Evolutionary conservation across 2,329 filamentous ascomycete species (phyloP).

Genomic region (Phialocephala subalpina): DNA sequence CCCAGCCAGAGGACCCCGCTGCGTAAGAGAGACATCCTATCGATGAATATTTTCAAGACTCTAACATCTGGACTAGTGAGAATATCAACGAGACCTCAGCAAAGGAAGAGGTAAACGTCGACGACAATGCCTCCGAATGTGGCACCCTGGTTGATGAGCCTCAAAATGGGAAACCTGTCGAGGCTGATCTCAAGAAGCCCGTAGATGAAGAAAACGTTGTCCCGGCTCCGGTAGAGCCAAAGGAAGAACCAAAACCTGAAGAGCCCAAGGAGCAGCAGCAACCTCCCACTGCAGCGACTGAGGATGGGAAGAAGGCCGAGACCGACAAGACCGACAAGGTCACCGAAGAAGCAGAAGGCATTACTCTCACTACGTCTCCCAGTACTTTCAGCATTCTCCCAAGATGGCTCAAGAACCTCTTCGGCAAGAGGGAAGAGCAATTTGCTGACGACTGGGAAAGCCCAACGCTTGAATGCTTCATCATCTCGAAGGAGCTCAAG

Average conservation of each 20-base stretch:
- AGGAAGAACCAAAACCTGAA: conserved; percentile 11
- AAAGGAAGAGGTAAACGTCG: neutral
- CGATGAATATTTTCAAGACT: neutral
- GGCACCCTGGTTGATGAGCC: conserved; percentile 2
- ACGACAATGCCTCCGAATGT: neutral
- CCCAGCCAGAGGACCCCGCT: neutral
- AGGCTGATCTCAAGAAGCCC: conserved; percentile 12
- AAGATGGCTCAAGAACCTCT: conserved; percentile 13
- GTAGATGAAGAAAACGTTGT: neutral
- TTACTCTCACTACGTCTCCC: neutral
- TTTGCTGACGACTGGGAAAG: conserved; percentile 15
- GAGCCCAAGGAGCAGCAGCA: neutral
- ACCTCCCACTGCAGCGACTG: neutral
- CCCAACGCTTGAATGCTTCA: conserved; percentile 16
- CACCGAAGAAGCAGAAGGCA: neutral
- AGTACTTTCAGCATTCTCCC: conserved; percentile 12
- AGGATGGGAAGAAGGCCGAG: neutral
- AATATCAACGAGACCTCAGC: no score
- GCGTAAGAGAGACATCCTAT: neutral
- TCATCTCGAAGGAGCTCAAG: conserved; percentile 1
- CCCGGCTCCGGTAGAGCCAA: neutral
- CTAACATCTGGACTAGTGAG: neutral
- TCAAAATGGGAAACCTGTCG: neutral
- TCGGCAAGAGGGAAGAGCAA: neutral
- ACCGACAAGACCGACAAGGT: neutral